Percentiles rank a stretch among this genome's conserved stretches.
Conservation (phyloP, 2,329 filamentous ascomycete genomes). For the Exophiala viscosa region DNA sequence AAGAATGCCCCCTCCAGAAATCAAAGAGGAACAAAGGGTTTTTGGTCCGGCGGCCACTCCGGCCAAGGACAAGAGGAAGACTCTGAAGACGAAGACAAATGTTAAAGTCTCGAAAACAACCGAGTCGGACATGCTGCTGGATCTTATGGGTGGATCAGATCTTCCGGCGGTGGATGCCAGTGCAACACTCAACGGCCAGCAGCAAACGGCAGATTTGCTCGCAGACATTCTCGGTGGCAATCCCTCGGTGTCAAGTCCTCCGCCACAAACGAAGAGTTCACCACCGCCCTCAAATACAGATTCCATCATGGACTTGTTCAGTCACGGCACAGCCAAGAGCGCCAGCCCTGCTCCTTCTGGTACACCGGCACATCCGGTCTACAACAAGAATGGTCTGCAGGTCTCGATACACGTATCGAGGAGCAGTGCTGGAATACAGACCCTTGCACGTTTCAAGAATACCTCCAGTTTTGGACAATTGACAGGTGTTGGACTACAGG, state of each 20-base stretch:
- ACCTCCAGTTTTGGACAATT: conserved; percentile 62
- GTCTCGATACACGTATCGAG: conserved; percentile 82
- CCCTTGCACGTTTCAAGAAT: conserved; percentile 81
- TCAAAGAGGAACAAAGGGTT: conserved; percentile 89
- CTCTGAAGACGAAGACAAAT: conserved; percentile 70
- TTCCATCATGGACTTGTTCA: conserved; percentile 90
- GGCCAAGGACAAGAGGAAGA: conserved; percentile 59
- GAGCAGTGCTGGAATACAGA: conserved; percentile 66
- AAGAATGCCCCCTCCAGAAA: conserved; percentile 96
- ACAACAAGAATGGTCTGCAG: conserved; percentile 78
- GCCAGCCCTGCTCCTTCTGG: conserved; percentile 44
- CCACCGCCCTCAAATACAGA: conserved; percentile 59
- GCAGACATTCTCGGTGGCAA: conserved; percentile 85
- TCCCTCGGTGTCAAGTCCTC: conserved; percentile 52
- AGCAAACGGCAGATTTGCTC: conserved; percentile 78
- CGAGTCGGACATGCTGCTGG: conserved; percentile 85
- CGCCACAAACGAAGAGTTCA: conserved; percentile 49
- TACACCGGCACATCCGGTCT: conserved; percentile 63
- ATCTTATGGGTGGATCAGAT: conserved; percentile 82
- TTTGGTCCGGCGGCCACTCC: conserved; percentile 67
- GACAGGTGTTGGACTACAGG: conserved; percentile 77
- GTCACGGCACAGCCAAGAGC: conserved; percentile 38
- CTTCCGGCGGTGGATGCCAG: conserved; percentile 57
- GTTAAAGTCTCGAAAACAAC: conserved; percentile 69
- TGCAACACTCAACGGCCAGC: conserved; percentile 52